Conservation (phyloP, 805 yeast genomes). For the Candida koratica region DNA sequence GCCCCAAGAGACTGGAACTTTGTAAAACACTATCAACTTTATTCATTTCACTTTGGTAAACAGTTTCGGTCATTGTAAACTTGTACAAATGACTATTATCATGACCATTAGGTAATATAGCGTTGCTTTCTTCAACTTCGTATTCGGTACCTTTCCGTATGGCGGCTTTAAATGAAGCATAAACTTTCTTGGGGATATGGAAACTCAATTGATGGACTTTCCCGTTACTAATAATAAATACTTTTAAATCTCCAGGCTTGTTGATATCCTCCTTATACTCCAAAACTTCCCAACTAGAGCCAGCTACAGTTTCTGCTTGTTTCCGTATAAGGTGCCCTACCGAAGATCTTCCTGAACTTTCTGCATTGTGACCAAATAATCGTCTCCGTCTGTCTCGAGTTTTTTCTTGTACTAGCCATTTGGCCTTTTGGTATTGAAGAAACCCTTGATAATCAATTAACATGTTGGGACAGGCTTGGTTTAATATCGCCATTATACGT, state of each 20-base stretch:
- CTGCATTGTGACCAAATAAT: conserved; percentile 68
- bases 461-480: conserved; percentile 61
- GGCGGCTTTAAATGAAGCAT: conserved; percentile 57
- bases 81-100: conserved; percentile 52
- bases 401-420: conserved; percentile 78
- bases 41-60: conserved; percentile 51
- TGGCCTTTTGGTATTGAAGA: conserved; percentile 73
- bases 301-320: conserved; percentile 76
- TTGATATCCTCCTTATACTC: conserved; percentile 56
- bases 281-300: conserved; percentile 80
- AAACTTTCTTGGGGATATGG: conserved; percentile 71
- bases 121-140: conserved; percentile 53
- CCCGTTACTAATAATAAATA: conserved; percentile 61
- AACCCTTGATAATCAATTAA: conserved; percentile 63
- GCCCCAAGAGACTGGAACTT: conserved; percentile 56
- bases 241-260: conserved; percentile 74
- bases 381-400: conserved; percentile 68
- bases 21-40: conserved; percentile 62
- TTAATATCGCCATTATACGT: conserved; percentile 43
- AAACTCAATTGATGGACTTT: conserved; percentile 71
- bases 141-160: conserved; percentile 47
- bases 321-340: conserved; percentile 68
- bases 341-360: conserved; percentile 49
- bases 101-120: conserved; percentile 69
- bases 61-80: conserved; percentile 64